A percentile compares a stretch with the other conserved stretches of the same genome.
phyloP scores from a whole-genome alignment of 768 basidiomycete genomes.

The Russula ochroleuca region DNA sequence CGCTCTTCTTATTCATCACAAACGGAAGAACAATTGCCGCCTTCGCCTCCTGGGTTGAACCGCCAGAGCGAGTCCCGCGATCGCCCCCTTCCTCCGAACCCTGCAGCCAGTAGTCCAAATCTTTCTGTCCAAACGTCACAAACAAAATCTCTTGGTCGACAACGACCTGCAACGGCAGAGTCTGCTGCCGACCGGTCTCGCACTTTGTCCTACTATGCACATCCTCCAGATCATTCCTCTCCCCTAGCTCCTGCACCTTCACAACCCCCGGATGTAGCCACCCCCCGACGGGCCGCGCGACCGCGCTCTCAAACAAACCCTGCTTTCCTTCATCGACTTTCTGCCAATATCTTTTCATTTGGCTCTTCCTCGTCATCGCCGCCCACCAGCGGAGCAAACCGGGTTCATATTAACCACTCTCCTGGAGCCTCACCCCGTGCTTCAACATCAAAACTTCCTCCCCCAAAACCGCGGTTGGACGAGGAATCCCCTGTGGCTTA shows the following conservation, averaged over 20 bases:
- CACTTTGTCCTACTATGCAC: slow-evolving; percentile 30
- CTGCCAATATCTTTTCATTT: slow-evolving; percentile 57
- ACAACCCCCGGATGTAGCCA: slow-evolving; percentile 25
- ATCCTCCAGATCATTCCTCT: slow-evolving; percentile 4
- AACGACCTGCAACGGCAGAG: slow-evolving; percentile 45
- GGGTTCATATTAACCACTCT: slow-evolving; percentile 26
- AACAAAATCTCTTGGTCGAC: slow-evolving; percentile 4
- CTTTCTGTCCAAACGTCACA: slow-evolving; percentile 7
- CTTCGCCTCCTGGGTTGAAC: slow-evolving; percentile 23
- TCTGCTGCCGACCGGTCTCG: slow-evolving; percentile 33
- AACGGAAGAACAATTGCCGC: slow-evolving; percentile 29
- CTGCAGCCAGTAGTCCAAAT: slow-evolving; percentile 15
- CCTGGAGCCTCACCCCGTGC: slow-evolving; percentile 42
- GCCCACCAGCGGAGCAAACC: slow-evolving; percentile 26
- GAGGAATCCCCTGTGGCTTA: slow-evolving; percentile 71
- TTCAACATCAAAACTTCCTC: slow-evolving; percentile 43
- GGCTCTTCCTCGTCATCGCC: slow-evolving; percentile 39
- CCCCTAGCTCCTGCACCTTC: slow-evolving; percentile 24
- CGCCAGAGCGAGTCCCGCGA: neutral
- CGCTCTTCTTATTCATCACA: slow-evolving; percentile 31
- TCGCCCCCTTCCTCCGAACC: slow-evolving; percentile 12
- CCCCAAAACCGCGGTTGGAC: slow-evolving; percentile 48
- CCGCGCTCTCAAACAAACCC: slow-evolving; percentile 59
- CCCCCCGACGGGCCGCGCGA: slow-evolving; percentile 39
- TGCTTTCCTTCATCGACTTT: slow-evolving; percentile 64